Base-by-base conservation (phyloP, 2,329 filamentous ascomycete species). In the Fusarium sp. region DNA sequence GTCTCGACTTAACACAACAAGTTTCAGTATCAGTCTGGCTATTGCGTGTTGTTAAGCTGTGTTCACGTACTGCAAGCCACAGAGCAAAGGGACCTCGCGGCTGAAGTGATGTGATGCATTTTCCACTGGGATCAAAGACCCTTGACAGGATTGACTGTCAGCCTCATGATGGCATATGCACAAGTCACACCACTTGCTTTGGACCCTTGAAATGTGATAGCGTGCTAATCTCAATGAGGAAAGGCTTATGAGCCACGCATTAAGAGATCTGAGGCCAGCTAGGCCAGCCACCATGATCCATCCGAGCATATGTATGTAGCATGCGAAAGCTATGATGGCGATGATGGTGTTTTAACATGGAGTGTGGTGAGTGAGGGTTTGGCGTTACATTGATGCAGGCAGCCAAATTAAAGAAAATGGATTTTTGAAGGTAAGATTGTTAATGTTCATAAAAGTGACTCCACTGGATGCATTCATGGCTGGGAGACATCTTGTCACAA, bases 131-230 rank as follows among this genome's bases (percentile, higher is more conserved):
- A 68, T 48, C 54, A 58, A 24, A 52, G 66, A 55, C 42, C 39
- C 47, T 74, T 66, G 75, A 64, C 69, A 58, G 36, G 59, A 50
- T 57, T 70, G 62, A 66, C 57, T 56, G 48, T 74, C 66, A 76
- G 75, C 75, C 75, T 78, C 72, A 72, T 26, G 61, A 62, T 78
- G 72, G 63, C 45, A 77, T 66, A 77, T 76, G 77, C 74, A 62
- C 62, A 73, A 77, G 76, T 78, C 70, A 66, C 72, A 76, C 70
- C 77, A 78, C 66, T 75, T 58, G 41, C 38, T 51, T 57, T 67
- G 51, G 61, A 72, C 68, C 68, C 74, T 69, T 66, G 66, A 70
- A 64, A 54, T 62, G 63, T 30, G 66, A 63, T 39, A 52, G 50
- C 28, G 57, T 75, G 66, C 77, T 78, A 78, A 72, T 57, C 72